Evolutionary conservation across 495 filamentous ascomycete species (phyloP).

Genomic region (Letharia columbiana): DNA sequence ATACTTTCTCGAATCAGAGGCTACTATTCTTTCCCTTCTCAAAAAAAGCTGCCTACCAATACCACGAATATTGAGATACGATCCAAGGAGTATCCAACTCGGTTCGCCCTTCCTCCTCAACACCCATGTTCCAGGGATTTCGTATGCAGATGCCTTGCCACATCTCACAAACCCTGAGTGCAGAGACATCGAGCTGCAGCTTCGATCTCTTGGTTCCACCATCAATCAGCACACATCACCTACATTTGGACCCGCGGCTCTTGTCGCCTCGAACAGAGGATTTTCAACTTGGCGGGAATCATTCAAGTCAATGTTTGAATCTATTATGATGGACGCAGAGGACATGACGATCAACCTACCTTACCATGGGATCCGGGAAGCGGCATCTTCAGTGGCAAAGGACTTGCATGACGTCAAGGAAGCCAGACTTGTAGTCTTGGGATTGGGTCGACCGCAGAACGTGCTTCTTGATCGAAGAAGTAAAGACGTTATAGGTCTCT

Average conservation of each 20-base stretch:
- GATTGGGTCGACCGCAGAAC: constrained; percentile 45
- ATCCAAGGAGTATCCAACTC: constrained; percentile 33
- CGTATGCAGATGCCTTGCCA: constrained; percentile 35
- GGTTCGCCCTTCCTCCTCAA: constrained; percentile 43
- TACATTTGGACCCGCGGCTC: constrained; percentile 43
- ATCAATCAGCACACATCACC: constrained; percentile 36
- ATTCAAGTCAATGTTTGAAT: constrained; percentile 53
- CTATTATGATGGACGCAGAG: constrained; percentile 58
- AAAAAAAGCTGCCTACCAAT: constrained; percentile 39
- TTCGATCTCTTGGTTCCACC: constrained; percentile 31
- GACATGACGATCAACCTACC: constrained; percentile 60
- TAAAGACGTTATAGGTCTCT: constrained; percentile 37
- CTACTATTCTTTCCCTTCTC: constrained; percentile 42
- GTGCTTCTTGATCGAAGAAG: constrained; percentile 48
- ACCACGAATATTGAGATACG: constrained; percentile 45
- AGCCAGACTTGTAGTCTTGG: constrained; percentile 50
- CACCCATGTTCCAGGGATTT: constrained; percentile 40
- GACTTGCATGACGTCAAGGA: constrained; percentile 48
- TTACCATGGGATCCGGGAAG: constrained; percentile 52
- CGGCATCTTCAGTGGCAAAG: constrained; percentile 38
- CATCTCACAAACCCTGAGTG: constrained; percentile 34
- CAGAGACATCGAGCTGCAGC: constrained; percentile 37
- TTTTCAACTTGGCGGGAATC: constrained; percentile 52
- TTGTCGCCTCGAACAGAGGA: constrained; percentile 41
- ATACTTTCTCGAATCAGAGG: constrained; percentile 48